Evolutionary conservation across 768 basidiomycete genomes (phyloP), one percentile per base, ranked within the genome.

Genomic region (Panellus pusillus): DNA sequence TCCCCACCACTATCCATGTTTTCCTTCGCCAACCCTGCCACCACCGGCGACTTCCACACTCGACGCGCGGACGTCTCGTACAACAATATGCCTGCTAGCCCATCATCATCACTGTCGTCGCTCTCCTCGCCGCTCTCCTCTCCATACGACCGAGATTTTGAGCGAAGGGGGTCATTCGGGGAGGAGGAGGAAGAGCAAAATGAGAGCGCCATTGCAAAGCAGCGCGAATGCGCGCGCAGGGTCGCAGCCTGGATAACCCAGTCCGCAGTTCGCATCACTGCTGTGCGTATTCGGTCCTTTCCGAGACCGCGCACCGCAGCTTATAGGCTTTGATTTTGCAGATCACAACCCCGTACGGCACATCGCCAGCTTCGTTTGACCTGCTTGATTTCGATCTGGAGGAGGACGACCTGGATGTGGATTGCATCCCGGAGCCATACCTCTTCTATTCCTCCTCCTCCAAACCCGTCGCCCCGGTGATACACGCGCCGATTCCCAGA

Each of bases 201-300:
- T 29, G 57, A 58, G 32, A 18, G 29, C 8, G 41, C 42, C 27
- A 49, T 51, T 35, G 59, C 55, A 12, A 57, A 57, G 48, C 48
- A 57, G 59, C 51, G 52, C 42, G 58, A 60, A 31, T 51, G 53
- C 51, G 59, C 52, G 9, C 18, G 32, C 11, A 46, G 59, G n/a
- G 59, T 61, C 6, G 54, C 59, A 8, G 59, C 55, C 15, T 61
- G 59, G 59, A 57, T 61, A 32, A 58, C 27, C 27, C 59, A 61
- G 48, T 57, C 59, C 44, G 59, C 59, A 42, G 55, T 56, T 17
- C 55, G 52, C 39, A 58, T 46, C 39, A 57, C 55, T 36, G 44
- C 54, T 47, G 55, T 61, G 29, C 54, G 55, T 60, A 29, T 48
- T 9, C 38, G 42, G 31, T 42, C 31, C 28, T 32, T 37, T 43